These are phyloP conservation scores for Boeremia exigua DNA, from an alignment of 2,329 filamentous ascomycete genomes.

Conservation along the genomic window DNA sequence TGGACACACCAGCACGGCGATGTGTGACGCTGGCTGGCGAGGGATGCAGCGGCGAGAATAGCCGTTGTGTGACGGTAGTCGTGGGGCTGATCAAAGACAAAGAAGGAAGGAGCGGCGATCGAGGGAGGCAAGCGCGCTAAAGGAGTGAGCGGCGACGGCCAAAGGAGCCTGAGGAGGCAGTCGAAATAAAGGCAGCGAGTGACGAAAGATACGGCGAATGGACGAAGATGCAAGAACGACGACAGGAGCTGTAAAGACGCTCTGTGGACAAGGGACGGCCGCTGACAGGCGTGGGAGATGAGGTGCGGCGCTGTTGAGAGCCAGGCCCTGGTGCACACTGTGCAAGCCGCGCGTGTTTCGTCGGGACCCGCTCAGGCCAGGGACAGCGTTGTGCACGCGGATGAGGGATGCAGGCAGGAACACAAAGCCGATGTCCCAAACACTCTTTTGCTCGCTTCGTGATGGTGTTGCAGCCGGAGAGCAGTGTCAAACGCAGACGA, in stretches of 20 bases:
- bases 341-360: constrained; percentile 20
- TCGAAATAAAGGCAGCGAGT: constrained; percentile 11
- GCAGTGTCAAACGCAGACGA: constrained; percentile 12
- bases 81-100: constrained; percentile 6
- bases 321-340: constrained; percentile 14
- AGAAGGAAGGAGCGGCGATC: constrained; percentile 13
- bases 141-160: constrained; percentile 16
- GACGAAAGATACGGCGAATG: constrained; percentile 1
- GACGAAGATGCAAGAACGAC: neutral
- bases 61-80: constrained; percentile 9
- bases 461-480: constrained; percentile 16
- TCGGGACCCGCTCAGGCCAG: constrained; percentile 14
- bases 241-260: constrained; percentile 10
- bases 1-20: constrained; percentile 3
- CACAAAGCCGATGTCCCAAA: constrained; percentile 9
- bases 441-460: constrained; percentile 6
- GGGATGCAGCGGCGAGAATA: constrained; percentile 2
- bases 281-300: constrained; percentile 16
- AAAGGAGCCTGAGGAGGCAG: constrained; percentile 16
- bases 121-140: constrained; percentile 8
- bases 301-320: constrained; percentile 14
- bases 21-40: constrained; percentile 9
- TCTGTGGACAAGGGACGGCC: constrained; percentile 14
- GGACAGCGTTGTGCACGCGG: constrained; percentile 13
- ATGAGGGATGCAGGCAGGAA: constrained; percentile 4